Conservation (phyloP, 179 eudicot species). For the Corrigiola litoralis region DNA sequence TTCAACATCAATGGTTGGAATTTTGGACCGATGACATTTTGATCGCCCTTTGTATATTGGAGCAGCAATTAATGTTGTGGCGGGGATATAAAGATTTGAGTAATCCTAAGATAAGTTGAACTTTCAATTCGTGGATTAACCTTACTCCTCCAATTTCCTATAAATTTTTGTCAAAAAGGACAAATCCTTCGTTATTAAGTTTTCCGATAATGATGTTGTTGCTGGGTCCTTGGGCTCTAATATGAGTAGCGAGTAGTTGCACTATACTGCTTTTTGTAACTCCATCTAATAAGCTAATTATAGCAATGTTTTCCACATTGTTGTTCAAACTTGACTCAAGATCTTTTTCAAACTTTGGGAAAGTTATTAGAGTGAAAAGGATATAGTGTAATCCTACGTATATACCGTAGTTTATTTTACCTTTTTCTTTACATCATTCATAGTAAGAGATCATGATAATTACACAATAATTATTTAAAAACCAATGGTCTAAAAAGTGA, state of each 20-base stretch:
- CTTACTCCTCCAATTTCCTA: too few species aligned
- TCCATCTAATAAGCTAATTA: constrained; percentile 20
- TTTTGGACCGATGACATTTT: too few species aligned
- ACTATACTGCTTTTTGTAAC: not conserved
- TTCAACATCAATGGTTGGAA: too few species aligned
- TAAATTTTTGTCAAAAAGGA: constrained; percentile 16
- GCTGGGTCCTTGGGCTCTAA: constrained; percentile 21
- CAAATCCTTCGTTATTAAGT: constrained; percentile 30
- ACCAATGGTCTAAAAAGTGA: constrained; percentile 21
- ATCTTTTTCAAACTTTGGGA: constrained; percentile 24
- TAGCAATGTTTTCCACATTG: constrained; percentile 27
- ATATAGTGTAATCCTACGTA: not conserved
- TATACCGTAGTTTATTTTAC: not conserved
- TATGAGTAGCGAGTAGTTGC: constrained; percentile 16
- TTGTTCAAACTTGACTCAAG: constrained; percentile 29
- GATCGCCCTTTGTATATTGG: too few species aligned
- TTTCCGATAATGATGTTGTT: constrained; percentile 7
- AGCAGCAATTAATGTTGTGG: too few species aligned
- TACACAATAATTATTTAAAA: constrained; percentile 1
- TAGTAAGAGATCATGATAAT: constrained; percentile 8
- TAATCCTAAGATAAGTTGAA: too few species aligned
- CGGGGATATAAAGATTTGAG: too few species aligned
- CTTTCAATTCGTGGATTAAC: too few species aligned
- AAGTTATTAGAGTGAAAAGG: not conserved
- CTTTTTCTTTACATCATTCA: not conserved